Evolutionary conservation across 208 protist species (phyloP).

Genomic region (Trypanosoma mega): DNA sequence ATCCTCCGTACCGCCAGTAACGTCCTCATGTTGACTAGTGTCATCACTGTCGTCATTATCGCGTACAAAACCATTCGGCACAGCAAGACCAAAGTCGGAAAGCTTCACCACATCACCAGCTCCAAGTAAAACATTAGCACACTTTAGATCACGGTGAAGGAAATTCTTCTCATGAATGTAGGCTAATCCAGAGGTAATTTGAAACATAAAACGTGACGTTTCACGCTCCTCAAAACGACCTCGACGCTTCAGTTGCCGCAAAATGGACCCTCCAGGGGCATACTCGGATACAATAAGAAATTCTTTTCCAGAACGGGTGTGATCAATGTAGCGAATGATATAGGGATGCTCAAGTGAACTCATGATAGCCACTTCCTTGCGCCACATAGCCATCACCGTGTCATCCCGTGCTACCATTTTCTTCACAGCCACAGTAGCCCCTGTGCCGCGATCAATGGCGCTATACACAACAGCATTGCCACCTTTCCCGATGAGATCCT

Average conservation of each 20-base stretch:
- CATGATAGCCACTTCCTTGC: conserved; percentile 68
- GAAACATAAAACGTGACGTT: conserved; percentile 44
- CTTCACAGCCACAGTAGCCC: conserved; percentile 67
- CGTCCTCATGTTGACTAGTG: no score
- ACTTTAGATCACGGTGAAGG: conserved; percentile 90
- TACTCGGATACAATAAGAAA: conserved; percentile 79
- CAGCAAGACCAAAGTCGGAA: conserved; percentile 86
- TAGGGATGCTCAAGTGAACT: conserved; percentile 46
- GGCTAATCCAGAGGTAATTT: conserved; percentile 58
- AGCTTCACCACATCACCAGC: conserved; percentile 66
- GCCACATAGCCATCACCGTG: conserved; percentile 52
- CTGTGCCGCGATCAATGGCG: conserved; percentile 50
- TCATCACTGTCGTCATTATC: neutral
- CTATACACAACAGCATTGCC: conserved; percentile 74
- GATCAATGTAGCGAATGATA: conserved; percentile 81
- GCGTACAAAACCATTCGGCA: conserved; percentile 2
- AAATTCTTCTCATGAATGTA: conserved; percentile 64
- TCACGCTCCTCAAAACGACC: conserved; percentile 31
- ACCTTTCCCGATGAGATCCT: conserved; percentile 70
- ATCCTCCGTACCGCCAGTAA: conserved; percentile 6
- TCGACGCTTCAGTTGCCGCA: conserved; percentile 33
- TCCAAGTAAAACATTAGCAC: conserved; percentile 80
- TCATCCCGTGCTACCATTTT: conserved; percentile 46
- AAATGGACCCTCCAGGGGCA: conserved; percentile 62
- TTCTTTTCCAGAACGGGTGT: conserved; percentile 56